Percentiles rank a stretch among this genome's conserved stretches.
These are phyloP conservation scores for Botrytis elliptica DNA, from an alignment of 2,329 filamentous ascomycete species.

Conservation along the genomic window DNA sequence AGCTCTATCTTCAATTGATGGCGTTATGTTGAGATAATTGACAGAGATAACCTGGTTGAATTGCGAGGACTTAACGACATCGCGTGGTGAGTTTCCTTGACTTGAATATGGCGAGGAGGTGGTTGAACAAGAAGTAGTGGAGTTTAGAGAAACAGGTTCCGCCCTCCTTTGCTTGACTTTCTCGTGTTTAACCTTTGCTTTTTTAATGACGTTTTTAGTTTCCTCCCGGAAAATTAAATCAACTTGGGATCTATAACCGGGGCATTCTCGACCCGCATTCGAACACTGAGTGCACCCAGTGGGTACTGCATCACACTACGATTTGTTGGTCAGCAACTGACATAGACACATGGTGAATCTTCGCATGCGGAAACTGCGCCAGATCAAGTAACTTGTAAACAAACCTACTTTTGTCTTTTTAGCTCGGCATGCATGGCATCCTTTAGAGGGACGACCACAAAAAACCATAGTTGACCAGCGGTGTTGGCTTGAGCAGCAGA, in stretches of 20 bases:
- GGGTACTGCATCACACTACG: constrained; percentile 53
- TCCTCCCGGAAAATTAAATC: constrained; percentile 60
- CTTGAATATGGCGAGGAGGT: not conserved
- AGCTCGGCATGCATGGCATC: constrained; percentile 55
- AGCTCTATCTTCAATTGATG: constrained; percentile 35
- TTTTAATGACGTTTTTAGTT: constrained; percentile 53
- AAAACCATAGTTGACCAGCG: constrained; percentile 49
- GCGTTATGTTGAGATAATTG: constrained; percentile 35
- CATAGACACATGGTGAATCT: not conserved
- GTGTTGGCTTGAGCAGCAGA: not conserved
- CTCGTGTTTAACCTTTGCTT: constrained; percentile 41
- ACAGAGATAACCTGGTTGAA: constrained; percentile 6
- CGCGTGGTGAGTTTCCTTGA: not conserved
- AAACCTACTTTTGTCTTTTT: constrained; percentile 52
- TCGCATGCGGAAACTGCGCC: not conserved
- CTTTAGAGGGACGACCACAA: constrained; percentile 57
- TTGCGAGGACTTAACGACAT: not conserved
- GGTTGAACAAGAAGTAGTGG: too few species aligned
- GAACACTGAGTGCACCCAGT: constrained; percentile 55
- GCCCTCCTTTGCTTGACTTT: not conserved
- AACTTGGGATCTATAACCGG: constrained; percentile 55
- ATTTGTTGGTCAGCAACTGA: not conserved
- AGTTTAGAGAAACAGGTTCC: not conserved
- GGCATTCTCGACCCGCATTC: constrained; percentile 52
- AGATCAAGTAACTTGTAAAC: not conserved